Base-by-base conservation (phyloP, 176 grass and related monocot genomes). In the Oryza punctata region DNA sequence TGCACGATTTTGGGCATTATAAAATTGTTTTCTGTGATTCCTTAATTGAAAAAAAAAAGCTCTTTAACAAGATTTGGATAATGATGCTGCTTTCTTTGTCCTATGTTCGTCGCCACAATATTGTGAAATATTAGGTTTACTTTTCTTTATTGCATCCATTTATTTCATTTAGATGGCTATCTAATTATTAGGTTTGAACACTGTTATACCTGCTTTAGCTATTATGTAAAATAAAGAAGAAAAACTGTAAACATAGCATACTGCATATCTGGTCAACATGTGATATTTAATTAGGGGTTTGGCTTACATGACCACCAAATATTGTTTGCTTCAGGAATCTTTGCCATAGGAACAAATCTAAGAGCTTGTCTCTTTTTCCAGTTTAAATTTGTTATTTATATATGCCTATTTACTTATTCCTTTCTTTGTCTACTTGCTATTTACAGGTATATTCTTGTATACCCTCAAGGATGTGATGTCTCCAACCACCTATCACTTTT, bases 381-480 rank as follows among this genome's bases (percentile, higher is more conserved):
- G n/a, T 75, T 29, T 63, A 73, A 61, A 86, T 28, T 21, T 73
- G 4, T 77, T 86, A 27, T 14, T 29, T 29, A 14, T 75, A 33
- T 63, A 33, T 65, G 61, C 80, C 14, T 35, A 44, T 26, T 41
- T 78, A 29, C 40, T 87, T 57, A 83, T 26, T 29, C 1, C 5
- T 37, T 59, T 65, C 41, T 73, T 30, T 82, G 67, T 46, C 2
- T 25, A 63, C 79, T 61, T 85, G 14, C 75, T 89, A 69, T 67
- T 91, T 80, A 49, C 91, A 99, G 96, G 96, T 99, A 96, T 86
- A 96, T 99, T 88, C 87, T 99, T 89, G 91, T 99, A 69, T 99
- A 99, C 32, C 96, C 96, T 73, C 93, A 99, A 79, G 96, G 96
- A 59, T 99, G 96, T 70, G 96, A 99, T 79, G 96, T 94, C 49